Conservation (phyloP, 2,329 filamentous ascomycete genomes). For the Exophiala bonariae region DNA sequence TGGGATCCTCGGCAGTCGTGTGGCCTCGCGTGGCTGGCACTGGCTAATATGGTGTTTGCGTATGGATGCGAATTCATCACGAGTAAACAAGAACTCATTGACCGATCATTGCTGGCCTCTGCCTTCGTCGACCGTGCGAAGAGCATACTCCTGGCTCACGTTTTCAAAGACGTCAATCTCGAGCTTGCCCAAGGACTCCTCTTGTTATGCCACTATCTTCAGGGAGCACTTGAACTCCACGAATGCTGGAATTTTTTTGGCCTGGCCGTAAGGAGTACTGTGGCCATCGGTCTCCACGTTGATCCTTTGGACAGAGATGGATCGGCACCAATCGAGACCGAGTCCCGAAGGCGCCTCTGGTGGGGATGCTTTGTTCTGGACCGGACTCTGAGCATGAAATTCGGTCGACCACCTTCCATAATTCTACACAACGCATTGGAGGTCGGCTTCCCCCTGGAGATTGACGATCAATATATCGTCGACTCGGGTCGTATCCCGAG, state of each 20-base stretch:
- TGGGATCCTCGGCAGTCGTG: slow-evolving; percentile 1
- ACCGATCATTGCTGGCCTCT: neutral
- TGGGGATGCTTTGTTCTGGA: slow-evolving; percentile 11
- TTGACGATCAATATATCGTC: slow-evolving; percentile 10
- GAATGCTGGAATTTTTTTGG: slow-evolving; percentile 12
- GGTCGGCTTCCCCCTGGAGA: slow-evolving; percentile 3
- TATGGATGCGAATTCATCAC: slow-evolving; percentile 5
- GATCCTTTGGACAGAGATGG: slow-evolving; percentile 1
- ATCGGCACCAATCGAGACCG: slow-evolving; percentile 1
- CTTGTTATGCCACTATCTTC: slow-evolving; percentile 15
- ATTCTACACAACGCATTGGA: slow-evolving; percentile 1
- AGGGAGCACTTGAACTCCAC: slow-evolving; percentile 9
- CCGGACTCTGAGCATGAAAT: slow-evolving; percentile 11
- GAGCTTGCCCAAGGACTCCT: slow-evolving; percentile 10
- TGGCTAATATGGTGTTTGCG: slow-evolving; percentile 7
- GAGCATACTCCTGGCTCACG: slow-evolving; percentile 7
- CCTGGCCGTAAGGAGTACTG: slow-evolving; percentile 3
- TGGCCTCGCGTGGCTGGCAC: slow-evolving; percentile 2
- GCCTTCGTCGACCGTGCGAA: neutral
- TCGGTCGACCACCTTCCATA: slow-evolving; percentile 8
- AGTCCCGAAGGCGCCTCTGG: slow-evolving; percentile 10
- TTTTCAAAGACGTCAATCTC: slow-evolving; percentile 4
- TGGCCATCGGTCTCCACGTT: slow-evolving; percentile 5
- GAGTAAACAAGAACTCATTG: neutral
- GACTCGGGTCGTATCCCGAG: slow-evolving; percentile 1